These are phyloP conservation scores for Chrysanthemum seticuspe DNA, from an alignment of 129 eudicot genomes.

Conservation along the genomic window DNA sequence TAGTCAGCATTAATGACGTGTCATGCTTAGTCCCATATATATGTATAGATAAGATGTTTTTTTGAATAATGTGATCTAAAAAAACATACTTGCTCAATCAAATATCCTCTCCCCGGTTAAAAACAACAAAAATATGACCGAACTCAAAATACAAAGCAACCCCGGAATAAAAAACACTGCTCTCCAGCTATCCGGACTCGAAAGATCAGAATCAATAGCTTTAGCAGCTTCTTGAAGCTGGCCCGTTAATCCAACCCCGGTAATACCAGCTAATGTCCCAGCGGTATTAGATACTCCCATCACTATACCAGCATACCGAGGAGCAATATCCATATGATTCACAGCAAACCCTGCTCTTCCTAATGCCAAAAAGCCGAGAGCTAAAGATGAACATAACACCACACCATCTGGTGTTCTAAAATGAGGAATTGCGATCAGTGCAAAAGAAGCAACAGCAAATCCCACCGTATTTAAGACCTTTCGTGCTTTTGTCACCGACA, in stretches of 20 bases:
- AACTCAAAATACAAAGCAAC: too few relatives aligned
- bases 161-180: too few relatives aligned
- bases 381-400: slow-evolving; percentile 18
- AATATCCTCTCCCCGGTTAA: slow-evolving; percentile 13
- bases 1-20: too few relatives aligned
- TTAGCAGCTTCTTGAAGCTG: not conserved
- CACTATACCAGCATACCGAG: slow-evolving; percentile 17
- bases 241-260: slow-evolving; percentile 5
- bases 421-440: slow-evolving; percentile 66
- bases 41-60: too few relatives aligned
- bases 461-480: slow-evolving; percentile 74
- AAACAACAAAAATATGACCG: slow-evolving; percentile 1
- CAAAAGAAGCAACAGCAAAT: slow-evolving; percentile 75
- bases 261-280: slow-evolving; percentile 8
- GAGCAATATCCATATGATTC: slow-evolving; percentile 2
- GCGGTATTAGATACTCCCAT: slow-evolving; percentile 14
- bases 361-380: slow-evolving; percentile 13
- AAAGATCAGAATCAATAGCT: too few relatives aligned
- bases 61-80: slow-evolving; percentile 9
- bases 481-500: slow-evolving; percentile 78
- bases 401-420: slow-evolving; percentile 79
- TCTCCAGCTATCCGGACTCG: too few relatives aligned
- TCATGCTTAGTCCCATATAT: too few relatives aligned
- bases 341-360: slow-evolving; percentile 12
- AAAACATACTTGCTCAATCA: not conserved